These are phyloP conservation scores for Pythium utonaiense DNA, from an alignment of 352 stramenopile genomes.

Conservation along the genomic window DNA sequence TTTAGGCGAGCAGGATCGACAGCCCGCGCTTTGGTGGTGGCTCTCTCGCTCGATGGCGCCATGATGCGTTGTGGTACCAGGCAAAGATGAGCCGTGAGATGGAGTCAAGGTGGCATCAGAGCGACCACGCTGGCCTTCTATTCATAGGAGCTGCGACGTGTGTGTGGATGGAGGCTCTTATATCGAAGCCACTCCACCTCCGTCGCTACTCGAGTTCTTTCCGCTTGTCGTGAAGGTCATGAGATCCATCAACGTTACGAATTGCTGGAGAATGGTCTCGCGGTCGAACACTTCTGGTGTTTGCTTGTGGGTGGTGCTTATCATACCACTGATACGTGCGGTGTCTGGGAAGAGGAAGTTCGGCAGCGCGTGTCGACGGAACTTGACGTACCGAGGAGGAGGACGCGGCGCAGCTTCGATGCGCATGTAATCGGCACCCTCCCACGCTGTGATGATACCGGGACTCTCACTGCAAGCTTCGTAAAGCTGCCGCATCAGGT, in stretches of 20 bases:
- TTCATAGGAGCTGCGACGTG: too few species aligned
- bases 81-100: not conserved
- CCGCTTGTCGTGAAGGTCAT: conserved; percentile 29
- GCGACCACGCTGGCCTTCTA: not conserved
- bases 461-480: conserved; percentile 64
- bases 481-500: conserved; percentile 76
- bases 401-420: conserved; percentile 32
- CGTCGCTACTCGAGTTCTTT: not conserved
- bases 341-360: conserved; percentile 73
- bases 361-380: conserved; percentile 48
- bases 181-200: not conserved
- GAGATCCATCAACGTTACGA: conserved; percentile 29
- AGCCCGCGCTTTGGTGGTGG: conserved; percentile 5
- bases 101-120: not conserved
- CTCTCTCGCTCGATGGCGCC: not conserved
- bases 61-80: not conserved
- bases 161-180: too few species aligned
- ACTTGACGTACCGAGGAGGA: conserved; percentile 36
- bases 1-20: conserved; percentile 51
- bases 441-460: conserved; percentile 57
- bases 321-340: conserved; percentile 50
- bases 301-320: conserved; percentile 29
- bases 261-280: conserved; percentile 46
- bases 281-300: conserved; percentile 56
- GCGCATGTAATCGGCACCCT: conserved; percentile 34